phyloP scores from a whole-genome alignment of 2,329 filamentous ascomycete genomes.

The Fusarium tricinctum region DNA sequence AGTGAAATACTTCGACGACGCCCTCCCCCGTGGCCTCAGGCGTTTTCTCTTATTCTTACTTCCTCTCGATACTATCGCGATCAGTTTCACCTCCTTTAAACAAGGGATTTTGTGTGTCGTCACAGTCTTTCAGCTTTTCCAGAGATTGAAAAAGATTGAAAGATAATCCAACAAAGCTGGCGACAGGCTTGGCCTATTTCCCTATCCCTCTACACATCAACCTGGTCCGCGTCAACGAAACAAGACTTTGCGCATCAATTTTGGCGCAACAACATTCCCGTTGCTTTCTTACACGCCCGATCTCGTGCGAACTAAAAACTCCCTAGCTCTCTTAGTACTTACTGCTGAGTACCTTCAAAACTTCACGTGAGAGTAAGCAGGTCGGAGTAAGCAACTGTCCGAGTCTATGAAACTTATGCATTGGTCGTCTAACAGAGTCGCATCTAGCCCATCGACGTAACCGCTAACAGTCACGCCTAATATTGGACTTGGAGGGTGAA shows the following conservation, averaged over 20 bases:
- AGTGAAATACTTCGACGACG: conserved; percentile 56
- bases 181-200: conserved; percentile 36
- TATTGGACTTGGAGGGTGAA: conserved; percentile 26
- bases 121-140: neutral
- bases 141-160: conserved; percentile 14
- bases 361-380: conserved; percentile 42
- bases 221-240: conserved; percentile 21
- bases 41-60: conserved; percentile 44
- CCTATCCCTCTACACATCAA: conserved; percentile 18
- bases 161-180: conserved; percentile 34
- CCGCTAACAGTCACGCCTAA: neutral
- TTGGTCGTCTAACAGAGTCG: conserved; percentile 26
- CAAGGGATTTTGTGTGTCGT: conserved; percentile 18
- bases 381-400: conserved; percentile 45
- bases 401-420: conserved; percentile 13
- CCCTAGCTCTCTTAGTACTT: conserved; percentile 15
- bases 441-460: conserved; percentile 17
- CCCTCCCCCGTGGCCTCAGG: conserved; percentile 54
- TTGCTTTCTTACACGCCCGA: conserved; percentile 19
- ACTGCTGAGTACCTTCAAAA: conserved; percentile 13
- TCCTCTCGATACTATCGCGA: conserved; percentile 29
- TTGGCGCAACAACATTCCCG: conserved; percentile 19
- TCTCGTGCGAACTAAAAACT: conserved; percentile 31
- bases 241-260: conserved; percentile 24
- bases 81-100: conserved; percentile 8